phyloP scores from a whole-genome alignment of 805 yeast species.

The Saccharomycopsis guyanensis region DNA sequence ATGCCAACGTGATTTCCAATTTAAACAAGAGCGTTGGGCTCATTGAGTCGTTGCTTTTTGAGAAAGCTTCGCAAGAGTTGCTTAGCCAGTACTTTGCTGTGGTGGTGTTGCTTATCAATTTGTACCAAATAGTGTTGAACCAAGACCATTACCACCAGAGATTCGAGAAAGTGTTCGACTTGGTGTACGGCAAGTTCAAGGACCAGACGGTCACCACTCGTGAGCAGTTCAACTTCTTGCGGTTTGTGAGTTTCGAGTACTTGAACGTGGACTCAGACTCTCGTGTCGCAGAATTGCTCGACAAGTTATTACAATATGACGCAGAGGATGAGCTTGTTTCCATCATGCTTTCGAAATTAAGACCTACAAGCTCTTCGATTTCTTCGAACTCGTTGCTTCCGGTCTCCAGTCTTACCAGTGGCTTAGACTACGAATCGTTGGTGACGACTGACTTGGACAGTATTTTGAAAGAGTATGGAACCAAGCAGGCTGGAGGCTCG shows the following conservation, averaged over 20 bases:
- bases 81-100: conserved; percentile 14
- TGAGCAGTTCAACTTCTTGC: conserved; percentile 17
- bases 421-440: conserved; percentile 28
- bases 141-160: conserved; percentile 2
- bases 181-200: conserved; percentile 4
- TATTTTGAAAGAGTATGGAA: conserved; percentile 19
- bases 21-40: conserved; percentile 13
- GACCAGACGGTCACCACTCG: conserved; percentile 1
- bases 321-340: conserved; percentile 12
- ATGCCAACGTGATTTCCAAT: conserved; percentile 12
- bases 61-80: background rate
- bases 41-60: conserved; percentile 9
- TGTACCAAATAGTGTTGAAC: conserved; percentile 14
- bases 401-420: conserved; percentile 25
- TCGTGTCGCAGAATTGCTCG: conserved; percentile 9
- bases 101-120: conserved; percentile 11
- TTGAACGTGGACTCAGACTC: conserved; percentile 8
- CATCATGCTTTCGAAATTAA: background rate
- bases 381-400: conserved; percentile 22
- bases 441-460: conserved; percentile 23
- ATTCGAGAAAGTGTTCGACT: conserved; percentile 8
- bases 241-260: conserved; percentile 16
- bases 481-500: conserved; percentile 12
- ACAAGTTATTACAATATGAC: conserved; percentile 11
- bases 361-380: background rate